These are phyloP conservation scores for Emergomyces africanus DNA, from an alignment of 2,329 filamentous ascomycete genomes.

Conservation along the genomic window DNA sequence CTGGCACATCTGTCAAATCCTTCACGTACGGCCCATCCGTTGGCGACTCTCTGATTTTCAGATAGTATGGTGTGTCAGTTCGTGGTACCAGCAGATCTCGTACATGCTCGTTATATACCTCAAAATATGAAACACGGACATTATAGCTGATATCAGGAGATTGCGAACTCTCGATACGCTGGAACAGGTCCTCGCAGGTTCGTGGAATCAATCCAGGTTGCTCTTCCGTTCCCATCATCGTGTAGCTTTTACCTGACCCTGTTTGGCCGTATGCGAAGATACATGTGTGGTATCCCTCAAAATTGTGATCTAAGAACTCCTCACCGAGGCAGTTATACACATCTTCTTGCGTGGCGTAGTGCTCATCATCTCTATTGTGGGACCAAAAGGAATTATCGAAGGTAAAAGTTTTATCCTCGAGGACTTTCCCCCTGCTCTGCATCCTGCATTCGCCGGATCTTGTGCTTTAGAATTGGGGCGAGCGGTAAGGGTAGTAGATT, in stretches of 20 bases:
- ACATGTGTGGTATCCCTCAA: conserved; percentile 97
- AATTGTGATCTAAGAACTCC: conserved; percentile 98
- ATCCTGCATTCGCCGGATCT: conserved; percentile 43
- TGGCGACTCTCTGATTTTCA: conserved; percentile 93
- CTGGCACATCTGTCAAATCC: conserved; percentile 85
- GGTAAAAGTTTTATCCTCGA: conserved; percentile 82
- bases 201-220: conserved; percentile 85
- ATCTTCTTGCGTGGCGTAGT: conserved; percentile 86
- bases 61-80: conserved; percentile 71
- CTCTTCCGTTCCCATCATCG: conserved; percentile 83
- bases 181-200: conserved; percentile 91
- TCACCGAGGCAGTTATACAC: conserved; percentile 90
- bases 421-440: conserved; percentile 54
- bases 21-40: conserved; percentile 95
- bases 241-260: conserved; percentile 94
- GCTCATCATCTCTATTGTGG: conserved; percentile 60
- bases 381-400: conserved; percentile 99
- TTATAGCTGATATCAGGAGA: conserved; percentile 91
- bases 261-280: conserved; percentile 99
- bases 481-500: conserved; percentile 68
- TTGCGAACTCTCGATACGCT: conserved; percentile 75
- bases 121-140: conserved; percentile 95
- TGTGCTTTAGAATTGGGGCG: conserved; percentile 43
- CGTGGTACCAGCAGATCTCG: conserved; percentile 79
- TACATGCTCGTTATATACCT: conserved; percentile 99